A percentile compares a stretch with the other conserved stretches of the same genome.
phyloP scores from a whole-genome alignment of 192 early-diverging fungal genomes.

The Phycomyces blakesleeanus region DNA sequence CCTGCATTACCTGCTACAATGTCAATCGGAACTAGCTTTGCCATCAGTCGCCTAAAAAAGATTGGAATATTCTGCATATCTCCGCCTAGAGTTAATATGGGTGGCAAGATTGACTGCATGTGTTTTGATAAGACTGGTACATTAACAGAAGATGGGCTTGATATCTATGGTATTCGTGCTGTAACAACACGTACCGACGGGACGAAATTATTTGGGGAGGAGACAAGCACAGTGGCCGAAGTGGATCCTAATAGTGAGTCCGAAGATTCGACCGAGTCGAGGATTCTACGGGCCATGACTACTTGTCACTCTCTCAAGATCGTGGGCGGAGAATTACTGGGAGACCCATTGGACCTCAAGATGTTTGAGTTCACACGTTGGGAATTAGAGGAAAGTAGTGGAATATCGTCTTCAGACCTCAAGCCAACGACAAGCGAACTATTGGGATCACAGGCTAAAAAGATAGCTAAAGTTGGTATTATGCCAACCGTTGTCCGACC shows the following conservation, averaged over 20 bases:
- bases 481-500: slow-evolving; percentile 88
- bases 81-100: slow-evolving; percentile 91
- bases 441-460: slow-evolving; percentile 11
- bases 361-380: slow-evolving; percentile 98
- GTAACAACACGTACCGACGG: slow-evolving; percentile 47
- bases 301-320: slow-evolving; percentile 88
- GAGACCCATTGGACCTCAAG: slow-evolving; percentile 94
- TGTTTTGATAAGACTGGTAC: slow-evolving; percentile 99
- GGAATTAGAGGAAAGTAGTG: slow-evolving; percentile 86
- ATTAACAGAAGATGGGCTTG: slow-evolving; percentile 92
- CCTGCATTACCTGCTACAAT: slow-evolving; percentile 97
- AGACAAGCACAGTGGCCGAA: slow-evolving; percentile 24
- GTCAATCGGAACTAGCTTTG: slow-evolving; percentile 96
- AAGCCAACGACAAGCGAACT: slow-evolving; percentile 22
- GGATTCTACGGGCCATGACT: slow-evolving; percentile 63
- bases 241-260: slow-evolving; percentile 8
- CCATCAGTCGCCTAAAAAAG: slow-evolving; percentile 78
- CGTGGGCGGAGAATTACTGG: slow-evolving; percentile 82
- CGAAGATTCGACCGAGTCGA: slow-evolving; percentile 17
- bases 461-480: slow-evolving; percentile 38
- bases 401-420: slow-evolving; percentile 22
- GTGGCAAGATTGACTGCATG: slow-evolving; percentile 94
- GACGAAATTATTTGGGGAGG: slow-evolving; percentile 41
- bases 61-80: slow-evolving; percentile 88
- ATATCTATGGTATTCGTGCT: slow-evolving; percentile 86